Evolutionary conservation across 139 green algal genomes (phyloP), one percentile per base, ranked within the genome.

Genomic region (Closterium sp.): DNA sequence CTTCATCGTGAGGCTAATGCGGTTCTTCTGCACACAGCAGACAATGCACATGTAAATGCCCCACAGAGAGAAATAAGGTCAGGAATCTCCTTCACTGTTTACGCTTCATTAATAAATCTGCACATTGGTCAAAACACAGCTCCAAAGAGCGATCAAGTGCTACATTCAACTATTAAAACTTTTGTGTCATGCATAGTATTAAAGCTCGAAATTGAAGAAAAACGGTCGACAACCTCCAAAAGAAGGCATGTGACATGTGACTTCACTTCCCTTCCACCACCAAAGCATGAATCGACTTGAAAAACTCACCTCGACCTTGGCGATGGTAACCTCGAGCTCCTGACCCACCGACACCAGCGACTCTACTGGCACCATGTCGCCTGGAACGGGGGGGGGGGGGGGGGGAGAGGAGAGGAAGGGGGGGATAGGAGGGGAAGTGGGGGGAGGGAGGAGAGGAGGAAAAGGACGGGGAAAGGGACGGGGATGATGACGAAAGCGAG

Each of bases 1-100:
- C 94, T 95, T 95, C 94, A 94, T 96, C 23, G 94, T 94, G 2
- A 95, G 89, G 81, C 91, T 96, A 85, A 95, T 95, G 28, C 90
- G 87, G 84, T 64, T 86, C 25, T 87, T 88, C 92, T 95, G 93
- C 83, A 91, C n/a, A 38, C 34, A 38, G 7, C n/a, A n/a, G n/a
- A n/a, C n/a, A n/a, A n/a, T n/a, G n/a, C n/a, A n/a, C n/a, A n/a
- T n/a, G n/a, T n/a, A 34, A 92, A 94, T 19, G 94, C 31, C 16
- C 81, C 88, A 91, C 9, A 38, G 28, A 31, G 91, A 23, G 2
- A 84, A 31, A 91, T 19, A 91, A 10, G 9, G 21, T 1, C 83
- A 33, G n/a, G 5, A 85, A 85, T 6, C n/a, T n/a, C n/a, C n/a
- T n/a, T n/a, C n/a, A n/a, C n/a, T n/a, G n/a, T n/a, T n/a, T 3